Evolutionary conservation across 2,329 filamentous ascomycete genomes (phyloP), one percentile per base, ranked within the genome.

Genomic region (Colletotrichum cereale): DNA sequence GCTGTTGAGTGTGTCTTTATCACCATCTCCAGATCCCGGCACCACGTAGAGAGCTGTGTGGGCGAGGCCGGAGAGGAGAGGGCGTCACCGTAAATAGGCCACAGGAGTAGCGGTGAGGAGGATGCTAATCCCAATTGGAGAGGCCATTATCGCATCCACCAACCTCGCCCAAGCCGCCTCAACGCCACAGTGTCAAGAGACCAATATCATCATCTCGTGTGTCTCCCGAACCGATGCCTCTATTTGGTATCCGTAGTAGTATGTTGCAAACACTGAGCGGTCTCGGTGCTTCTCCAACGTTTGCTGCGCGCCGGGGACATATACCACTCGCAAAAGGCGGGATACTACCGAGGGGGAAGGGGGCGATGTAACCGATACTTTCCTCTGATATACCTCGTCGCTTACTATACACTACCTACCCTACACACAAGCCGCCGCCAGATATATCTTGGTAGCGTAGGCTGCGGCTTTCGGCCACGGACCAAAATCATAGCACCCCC

Each of bases 41-140:
- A 64, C 18, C 10, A 63, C 38, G 50, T 57, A 31, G 26, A 58
- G 34, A 31, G 26, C 24, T 26, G 42, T 38, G 36, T 31, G 31
- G 31, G 36, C 34, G 36, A 47, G 34, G 44, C 36, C 47, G 29
- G 47, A 29, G 50, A n/a, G 55, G 62, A 72, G 69, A 74, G 70
- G 74, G 73, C 52, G 74, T 75, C 68, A 66, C 64, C 66, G 67
- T 75, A 75, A 73, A 72, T 62, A 68, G 68, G 58, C 64, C 71
- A 55, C 66, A 69, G 71, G 65, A 75, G 73, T 75, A 75, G 74
- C 74, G 74, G 74, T 75, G 74, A 73, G 48, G 50, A 69, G 24
- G 40, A 55, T 56, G 68, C 74, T 75, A 75, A 71, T 47, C 74
- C 66, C 31, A 63, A 75, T 73, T 56, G 55, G 66, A 64, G 68